Evolutionary conservation across 768 basidiomycete species (phyloP).

Genomic region (Xanthoconium stramineum): DNA sequence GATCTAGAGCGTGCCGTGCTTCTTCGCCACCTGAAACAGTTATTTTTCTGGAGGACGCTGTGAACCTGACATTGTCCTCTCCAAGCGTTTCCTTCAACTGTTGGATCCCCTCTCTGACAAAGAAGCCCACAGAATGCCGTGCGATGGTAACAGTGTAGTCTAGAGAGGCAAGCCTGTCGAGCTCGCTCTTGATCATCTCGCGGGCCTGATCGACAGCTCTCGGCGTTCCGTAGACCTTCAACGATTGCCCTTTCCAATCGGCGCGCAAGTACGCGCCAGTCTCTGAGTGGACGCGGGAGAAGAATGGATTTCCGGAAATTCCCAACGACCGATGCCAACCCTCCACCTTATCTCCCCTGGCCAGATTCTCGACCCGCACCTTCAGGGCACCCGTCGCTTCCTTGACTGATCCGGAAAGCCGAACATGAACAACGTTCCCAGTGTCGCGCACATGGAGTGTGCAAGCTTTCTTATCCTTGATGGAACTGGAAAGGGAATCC

Average conservation of each 20-base stretch:
- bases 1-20: constrained; percentile 44
- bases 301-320: constrained; percentile 28
- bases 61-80: constrained; percentile 49
- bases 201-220: constrained; percentile 41
- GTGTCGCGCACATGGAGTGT: constrained; percentile 30
- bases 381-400: constrained; percentile 54
- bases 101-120: constrained; percentile 48
- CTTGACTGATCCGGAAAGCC: constrained; percentile 49
- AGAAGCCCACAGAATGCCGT: constrained; percentile 43
- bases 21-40: constrained; percentile 57
- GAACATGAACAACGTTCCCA: constrained; percentile 35
- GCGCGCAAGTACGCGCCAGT: constrained; percentile 42
- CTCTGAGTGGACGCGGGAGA: constrained; percentile 31
- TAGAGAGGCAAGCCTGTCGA: constrained; percentile 44
- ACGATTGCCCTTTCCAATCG: constrained; percentile 42
- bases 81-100: constrained; percentile 52
- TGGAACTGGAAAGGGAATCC: constrained; percentile 39
- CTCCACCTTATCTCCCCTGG: constrained; percentile 46
- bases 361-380: constrained; percentile 55
- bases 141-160: constrained; percentile 41
- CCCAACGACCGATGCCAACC: constrained; percentile 51
- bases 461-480: constrained; percentile 37
- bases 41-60: constrained; percentile 40
- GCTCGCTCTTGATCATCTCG: constrained; percentile 43
- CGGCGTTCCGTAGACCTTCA: constrained; percentile 47